Evolutionary conservation across 2,329 filamentous ascomycete genomes (phyloP), one percentile per base, ranked within the genome.

Genomic region (Sarocladium strictum): DNA sequence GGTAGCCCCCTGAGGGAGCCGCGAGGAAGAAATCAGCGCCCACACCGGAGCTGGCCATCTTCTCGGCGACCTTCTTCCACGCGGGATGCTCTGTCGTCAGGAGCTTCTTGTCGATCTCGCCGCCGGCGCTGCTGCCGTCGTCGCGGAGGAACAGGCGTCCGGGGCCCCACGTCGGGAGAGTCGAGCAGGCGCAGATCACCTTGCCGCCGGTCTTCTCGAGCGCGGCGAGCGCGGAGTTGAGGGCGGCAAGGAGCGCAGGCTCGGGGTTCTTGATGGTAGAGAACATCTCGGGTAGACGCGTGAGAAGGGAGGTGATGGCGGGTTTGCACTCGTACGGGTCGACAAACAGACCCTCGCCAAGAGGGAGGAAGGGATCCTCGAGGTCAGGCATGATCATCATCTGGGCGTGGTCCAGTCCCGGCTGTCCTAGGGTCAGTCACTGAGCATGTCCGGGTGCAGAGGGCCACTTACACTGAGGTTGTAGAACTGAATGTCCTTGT

Each of bases 321-420:
- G 84, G 76, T 77, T 87, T 93, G 45, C 90, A 94, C 68, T 96
- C 90, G 62, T 91, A 86, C 1, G 94, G 91, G 68, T 99, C 93
- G 15, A 97, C 93, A 68, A 97, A 97, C 10, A 99, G 78, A 15
- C 93, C 92, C 56, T 96, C 89, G 59, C 89, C 90, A 17, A 99
- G 77, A 2, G 94, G 92, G 15, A 97, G 85, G 67, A 99, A 99
- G 0, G 94, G 94, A 61, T 99, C 94, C 64, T 97, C 92, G 50
- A 99, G 81, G 66, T 99, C 94, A 3, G 94, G 89, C 90, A 99
- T 96, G 52, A 99, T 92, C 77, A 99, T 84, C 90, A 99, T 97
- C 67, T 99, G 94, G 10, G 94, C 90, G 71, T 91, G 85, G 54
- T 94, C 87, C 40, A 97, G 76, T 38, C 80, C 80, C 35, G 90